Base-by-base conservation (phyloP, 1,284 basidiomycete genomes). In the Apiotrichum veenhuisii region DNA sequence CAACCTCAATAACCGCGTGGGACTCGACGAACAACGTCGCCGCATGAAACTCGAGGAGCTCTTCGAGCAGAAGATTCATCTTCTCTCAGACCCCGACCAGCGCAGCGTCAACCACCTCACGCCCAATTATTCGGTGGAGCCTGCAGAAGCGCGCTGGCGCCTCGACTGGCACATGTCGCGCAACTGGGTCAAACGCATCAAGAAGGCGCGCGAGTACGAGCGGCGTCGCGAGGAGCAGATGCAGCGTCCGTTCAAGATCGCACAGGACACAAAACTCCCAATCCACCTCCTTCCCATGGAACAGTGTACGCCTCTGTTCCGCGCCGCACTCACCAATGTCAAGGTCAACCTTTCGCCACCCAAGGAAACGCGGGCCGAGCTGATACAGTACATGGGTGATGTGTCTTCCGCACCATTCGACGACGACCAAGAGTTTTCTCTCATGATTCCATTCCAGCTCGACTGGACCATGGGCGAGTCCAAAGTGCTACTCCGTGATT, bases 381-480 rank as follows among this genome's bases (percentile, higher is more conserved):
- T 74, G 33, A 78, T 94, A 18, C 67, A 85, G 12, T 82, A 87
- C 61, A 77, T 77, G 76, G 66, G 71, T 27, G 64, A 69, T 5
- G 66, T 70, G 5, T 75, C 69, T 5, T 48, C 65, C 1, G 51
- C 65, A 1, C 69, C 72, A 1, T 95, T 91, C 75, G 77, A 93
- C 42, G 70, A 84, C 59, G 81, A 85, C 49, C 87, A 86, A 0
- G 69, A 83, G 62, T 97, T 87, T 72, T 87, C 89, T 14, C 80
- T 97, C 30, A 81, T 97, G 58, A 76, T 97, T 5, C 94, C 95
- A 1, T 76, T 97, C 65, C 87, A 93, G 67, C 75, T 98, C 37
- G 80, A 83, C 26, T 85, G 91, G 78, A 80, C 84, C 12, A 80
- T 91, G 61, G 80, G 82, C 2, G 83, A 85, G 26, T 77, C 86